Conservation (phyloP, 2,329 filamentous ascomycete genomes). For the Pleomassaria siparia region DNA sequence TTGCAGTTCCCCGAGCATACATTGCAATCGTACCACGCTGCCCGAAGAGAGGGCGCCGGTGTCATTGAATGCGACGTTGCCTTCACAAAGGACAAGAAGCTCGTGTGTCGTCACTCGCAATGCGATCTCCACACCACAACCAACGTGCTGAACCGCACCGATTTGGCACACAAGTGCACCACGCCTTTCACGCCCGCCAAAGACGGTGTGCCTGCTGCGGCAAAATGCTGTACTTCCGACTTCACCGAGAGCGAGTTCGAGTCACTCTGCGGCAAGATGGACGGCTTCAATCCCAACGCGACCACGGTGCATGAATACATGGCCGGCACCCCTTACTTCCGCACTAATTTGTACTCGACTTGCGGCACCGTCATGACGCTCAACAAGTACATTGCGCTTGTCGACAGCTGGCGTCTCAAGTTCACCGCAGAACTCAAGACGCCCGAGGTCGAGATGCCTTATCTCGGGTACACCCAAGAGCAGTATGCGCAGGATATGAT, state of each 20-base stretch:
- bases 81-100: conserved; percentile 41
- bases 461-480: conserved; percentile 65
- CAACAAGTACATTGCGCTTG: conserved; percentile 63
- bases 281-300: conserved; percentile 64
- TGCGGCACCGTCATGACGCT: conserved; percentile 65
- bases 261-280: conserved; percentile 66
- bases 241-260: conserved; percentile 69
- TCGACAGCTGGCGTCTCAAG: conserved; percentile 59
- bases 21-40: conserved; percentile 32
- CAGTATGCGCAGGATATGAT: conserved; percentile 65
- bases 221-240: conserved; percentile 71
- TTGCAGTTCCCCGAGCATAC: conserved; percentile 43
- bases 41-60: conserved; percentile 38
- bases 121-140: conserved; percentile 44
- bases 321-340: conserved; percentile 60
- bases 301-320: conserved; percentile 61
- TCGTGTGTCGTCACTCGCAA: conserved; percentile 42
- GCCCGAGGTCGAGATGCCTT: conserved; percentile 70
- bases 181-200: conserved; percentile 37
- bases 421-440: conserved; percentile 60
- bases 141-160: conserved; percentile 37
- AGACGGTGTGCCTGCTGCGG: conserved; percentile 53
- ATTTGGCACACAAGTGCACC: conserved; percentile 40
- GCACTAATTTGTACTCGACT: conserved; percentile 66
- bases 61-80: conserved; percentile 43